Base-by-base conservation (phyloP, 1,284 basidiomycete genomes). In the Austropuccinia psidii region DNA sequence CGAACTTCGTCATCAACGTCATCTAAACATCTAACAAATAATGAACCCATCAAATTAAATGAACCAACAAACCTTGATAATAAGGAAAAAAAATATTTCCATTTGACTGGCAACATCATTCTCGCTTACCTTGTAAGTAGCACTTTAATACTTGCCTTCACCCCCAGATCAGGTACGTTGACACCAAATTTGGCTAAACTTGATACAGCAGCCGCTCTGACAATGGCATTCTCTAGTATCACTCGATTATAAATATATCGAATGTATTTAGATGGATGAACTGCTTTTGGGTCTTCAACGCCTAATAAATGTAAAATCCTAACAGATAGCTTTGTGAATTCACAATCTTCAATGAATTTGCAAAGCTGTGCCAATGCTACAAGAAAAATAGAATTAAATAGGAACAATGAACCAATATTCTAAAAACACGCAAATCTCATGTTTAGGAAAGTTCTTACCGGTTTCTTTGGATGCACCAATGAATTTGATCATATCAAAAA, bases 341-440 rank as follows among this genome's bases (percentile, higher is more conserved):
- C 96, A 85, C 96, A 99, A 81, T 98, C 96, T 83, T 98, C 96
- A 81, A 99, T 99, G 82, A 99, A 98, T 82, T 99, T 96, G 85
- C 96, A 98, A n/a, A 99, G 86, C 80, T 99, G 93, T 13, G 93
- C 93, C 52, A 99, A 86, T 0, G 96, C 96, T 82, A 89, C 0
- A 9, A 21, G 21, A 21, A 19, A 17, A 13, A 7, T 27, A 9
- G 29, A 15, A 24, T 58, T n/a, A 52, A 21, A 9, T 52, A 4
- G n/a, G n/a, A n/a, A n/a, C n/a, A n/a, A n/a, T n/a, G n/a, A n/a
- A n/a, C n/a, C n/a, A n/a, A n/a, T n/a, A n/a, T n/a, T n/a, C n/a
- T n/a, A n/a, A n/a, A n/a, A n/a, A n/a, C n/a, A n/a, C n/a, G n/a
- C n/a, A n/a, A n/a, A n/a, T n/a, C n/a, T n/a, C n/a, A n/a, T n/a